These are phyloP conservation scores for Ustilago cynodontis DNA, from an alignment of 1,284 basidiomycete species.

Conservation along the genomic window DNA sequence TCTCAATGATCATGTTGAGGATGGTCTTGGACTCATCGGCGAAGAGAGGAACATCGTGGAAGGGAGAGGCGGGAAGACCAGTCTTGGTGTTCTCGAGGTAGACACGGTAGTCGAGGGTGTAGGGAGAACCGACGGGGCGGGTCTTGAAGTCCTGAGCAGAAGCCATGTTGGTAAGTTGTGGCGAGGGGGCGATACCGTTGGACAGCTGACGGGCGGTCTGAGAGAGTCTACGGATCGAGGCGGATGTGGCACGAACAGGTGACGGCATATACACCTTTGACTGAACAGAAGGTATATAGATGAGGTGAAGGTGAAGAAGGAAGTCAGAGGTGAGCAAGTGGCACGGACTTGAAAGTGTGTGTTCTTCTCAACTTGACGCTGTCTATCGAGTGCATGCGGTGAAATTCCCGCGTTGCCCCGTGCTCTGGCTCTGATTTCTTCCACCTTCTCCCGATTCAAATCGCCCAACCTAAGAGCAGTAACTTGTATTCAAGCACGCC, in stretches of 20 bases:
- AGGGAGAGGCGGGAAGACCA: conserved; percentile 66
- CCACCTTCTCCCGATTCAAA: conserved; percentile 6
- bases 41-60: conserved; percentile 70
- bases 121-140: conserved; percentile 85
- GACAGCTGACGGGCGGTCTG: conserved; percentile 62
- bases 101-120: conserved; percentile 95
- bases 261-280: conserved; percentile 41
- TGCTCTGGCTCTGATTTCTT: conserved; percentile 5
- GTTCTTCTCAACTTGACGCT: conserved; percentile 1
- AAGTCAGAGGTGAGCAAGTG: background rate
- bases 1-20: conserved; percentile 78
- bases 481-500: background rate
- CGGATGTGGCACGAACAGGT: conserved; percentile 24
- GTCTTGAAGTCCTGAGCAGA: conserved; percentile 74
- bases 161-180: conserved; percentile 35
- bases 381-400: too few species aligned
- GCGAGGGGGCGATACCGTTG: conserved; percentile 15
- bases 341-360: background rate
- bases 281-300: conserved; percentile 8
- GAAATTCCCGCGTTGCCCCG: background rate
- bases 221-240: conserved; percentile 55
- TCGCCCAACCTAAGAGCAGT: background rate
- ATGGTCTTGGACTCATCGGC: conserved; percentile 73
- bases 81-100: conserved; percentile 78
- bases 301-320: background rate